Evolutionary conservation across 352 stramenopile species (phyloP).

Genomic region (Globisporangium paroecandrum): DNA sequence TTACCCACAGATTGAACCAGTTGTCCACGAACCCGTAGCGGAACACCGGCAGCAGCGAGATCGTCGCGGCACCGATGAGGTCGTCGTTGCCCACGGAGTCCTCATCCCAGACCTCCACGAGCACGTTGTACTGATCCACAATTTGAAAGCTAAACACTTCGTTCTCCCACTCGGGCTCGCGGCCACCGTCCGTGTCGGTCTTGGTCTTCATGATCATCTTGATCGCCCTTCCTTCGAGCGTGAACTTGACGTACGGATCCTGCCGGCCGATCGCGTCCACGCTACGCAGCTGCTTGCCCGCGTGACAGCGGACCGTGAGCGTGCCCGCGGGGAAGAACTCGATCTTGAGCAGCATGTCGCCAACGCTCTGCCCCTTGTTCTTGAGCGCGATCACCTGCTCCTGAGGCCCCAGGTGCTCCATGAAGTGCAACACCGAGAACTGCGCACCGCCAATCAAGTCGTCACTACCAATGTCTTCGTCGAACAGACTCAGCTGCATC

Average conservation of each 20-base stretch:
- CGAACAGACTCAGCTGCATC: slow-evolving; percentile 72
- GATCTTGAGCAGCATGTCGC: slow-evolving; percentile 72
- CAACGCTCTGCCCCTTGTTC: slow-evolving; percentile 63
- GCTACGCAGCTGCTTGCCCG: slow-evolving; percentile 60
- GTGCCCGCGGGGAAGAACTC: slow-evolving; percentile 80
- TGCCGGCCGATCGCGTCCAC: slow-evolving; percentile 73
- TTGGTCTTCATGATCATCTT: slow-evolving; percentile 81
- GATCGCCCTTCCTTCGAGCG: slow-evolving; percentile 64
- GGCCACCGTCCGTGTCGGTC: slow-evolving; percentile 82
- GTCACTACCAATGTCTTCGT: slow-evolving; percentile 89
- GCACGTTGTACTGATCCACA: slow-evolving; percentile 91
- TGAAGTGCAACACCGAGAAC: slow-evolving; percentile 76
- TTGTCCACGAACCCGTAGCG: slow-evolving; percentile 84
- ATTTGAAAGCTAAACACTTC: slow-evolving; percentile 85
- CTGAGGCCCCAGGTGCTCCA: slow-evolving; percentile 41
- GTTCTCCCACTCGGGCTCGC: slow-evolving; percentile 81
- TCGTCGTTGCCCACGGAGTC: slow-evolving; percentile 89
- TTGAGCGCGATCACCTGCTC: slow-evolving; percentile 60
- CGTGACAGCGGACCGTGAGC: slow-evolving; percentile 58
- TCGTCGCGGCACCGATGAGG: slow-evolving; percentile 76
- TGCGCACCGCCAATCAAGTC: slow-evolving; percentile 82
- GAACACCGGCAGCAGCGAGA: slow-evolving; percentile 90
- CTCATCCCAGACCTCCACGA: slow-evolving; percentile 90
- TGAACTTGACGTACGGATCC: slow-evolving; percentile 81
- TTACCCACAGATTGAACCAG: slow-evolving; percentile 86